Evolutionary conservation across 2,329 filamentous ascomycete genomes (phyloP).

Genomic region (Nemania serpens): DNA sequence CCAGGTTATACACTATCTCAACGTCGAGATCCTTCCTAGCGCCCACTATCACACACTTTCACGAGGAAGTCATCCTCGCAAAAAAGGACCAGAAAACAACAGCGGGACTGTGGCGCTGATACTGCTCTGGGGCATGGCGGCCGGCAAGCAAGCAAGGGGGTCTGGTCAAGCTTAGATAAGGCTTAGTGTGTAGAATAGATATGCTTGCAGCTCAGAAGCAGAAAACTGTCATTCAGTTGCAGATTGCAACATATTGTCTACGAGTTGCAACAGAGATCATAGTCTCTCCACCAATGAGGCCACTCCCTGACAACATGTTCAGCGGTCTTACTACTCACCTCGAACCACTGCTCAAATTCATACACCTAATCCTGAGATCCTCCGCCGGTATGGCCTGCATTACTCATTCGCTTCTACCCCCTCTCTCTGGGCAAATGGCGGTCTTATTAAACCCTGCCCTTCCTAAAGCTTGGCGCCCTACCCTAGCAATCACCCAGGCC

Average conservation of each 20-base stretch:
- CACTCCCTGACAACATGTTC: not conserved
- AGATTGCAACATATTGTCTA: slow-evolving; percentile 23
- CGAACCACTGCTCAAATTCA: slow-evolving; percentile 14
- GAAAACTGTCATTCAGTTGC: slow-evolving; percentile 27
- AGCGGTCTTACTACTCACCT: slow-evolving; percentile 19
- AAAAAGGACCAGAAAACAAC: not conserved
- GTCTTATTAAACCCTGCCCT: slow-evolving; percentile 17
- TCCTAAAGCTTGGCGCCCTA: not conserved
- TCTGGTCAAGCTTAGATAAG: slow-evolving; percentile 21
- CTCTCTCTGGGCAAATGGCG: slow-evolving; percentile 11
- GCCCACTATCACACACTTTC: slow-evolving; percentile 10
- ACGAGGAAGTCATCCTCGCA: slow-evolving; percentile 20
- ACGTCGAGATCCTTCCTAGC: slow-evolving; percentile 2
- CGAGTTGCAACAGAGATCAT: slow-evolving; percentile 17
- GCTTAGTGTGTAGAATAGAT: slow-evolving; percentile 22
- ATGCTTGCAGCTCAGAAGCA: slow-evolving; percentile 10
- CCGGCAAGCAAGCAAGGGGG: slow-evolving; percentile 19
- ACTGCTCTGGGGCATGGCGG: slow-evolving; percentile 15
- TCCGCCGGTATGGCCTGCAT: not conserved
- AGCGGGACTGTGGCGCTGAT: slow-evolving; percentile 13
- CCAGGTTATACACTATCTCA: slow-evolving; percentile 8
- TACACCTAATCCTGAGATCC: slow-evolving; percentile 11
- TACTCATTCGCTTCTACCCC: slow-evolving; percentile 16
- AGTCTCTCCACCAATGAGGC: slow-evolving; percentile 15
- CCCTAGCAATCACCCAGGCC: not conserved